Conservation (phyloP, 2,329 filamentous ascomycete genomes). For the Fusarium hainanense region DNA sequence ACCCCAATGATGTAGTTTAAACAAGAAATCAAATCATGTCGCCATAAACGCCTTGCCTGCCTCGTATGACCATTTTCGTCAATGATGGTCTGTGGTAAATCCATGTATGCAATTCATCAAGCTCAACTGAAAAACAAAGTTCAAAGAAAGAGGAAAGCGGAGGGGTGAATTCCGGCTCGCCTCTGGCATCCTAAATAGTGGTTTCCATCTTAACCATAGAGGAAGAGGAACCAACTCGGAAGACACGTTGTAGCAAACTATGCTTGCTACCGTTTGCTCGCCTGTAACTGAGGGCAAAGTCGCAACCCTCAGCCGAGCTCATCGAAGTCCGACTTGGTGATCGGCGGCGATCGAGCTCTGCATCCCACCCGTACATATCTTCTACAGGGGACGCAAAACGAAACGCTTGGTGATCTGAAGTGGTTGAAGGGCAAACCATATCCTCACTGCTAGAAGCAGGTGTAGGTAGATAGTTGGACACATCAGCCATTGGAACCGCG, state of each 20-base stretch:
- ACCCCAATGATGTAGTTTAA: constrained; percentile 23
- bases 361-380: constrained; percentile 67
- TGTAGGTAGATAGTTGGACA: constrained; percentile 55
- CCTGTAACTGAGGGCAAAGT: constrained; percentile 38
- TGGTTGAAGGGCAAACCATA: constrained; percentile 18
- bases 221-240: constrained; percentile 38
- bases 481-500: constrained; percentile 44
- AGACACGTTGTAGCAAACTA: constrained; percentile 43
- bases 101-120: constrained; percentile 29
- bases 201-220: constrained; percentile 34
- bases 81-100: constrained; percentile 31
- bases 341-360: constrained; percentile 50
- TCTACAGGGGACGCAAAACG: constrained; percentile 30
- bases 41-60: constrained; percentile 42
- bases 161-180: too few species aligned
- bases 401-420: constrained; percentile 24
- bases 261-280: constrained; percentile 43
- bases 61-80: constrained; percentile 25
- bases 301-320: constrained; percentile 24
- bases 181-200: background rate
- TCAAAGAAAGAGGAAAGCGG: background rate
- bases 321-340: constrained; percentile 19
- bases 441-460: constrained; percentile 40
- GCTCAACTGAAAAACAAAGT: constrained; percentile 7
- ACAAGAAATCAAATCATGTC: constrained; percentile 11